Conservation (phyloP, 2,329 filamentous ascomycete genomes). For the Claviceps capensis region DNA sequence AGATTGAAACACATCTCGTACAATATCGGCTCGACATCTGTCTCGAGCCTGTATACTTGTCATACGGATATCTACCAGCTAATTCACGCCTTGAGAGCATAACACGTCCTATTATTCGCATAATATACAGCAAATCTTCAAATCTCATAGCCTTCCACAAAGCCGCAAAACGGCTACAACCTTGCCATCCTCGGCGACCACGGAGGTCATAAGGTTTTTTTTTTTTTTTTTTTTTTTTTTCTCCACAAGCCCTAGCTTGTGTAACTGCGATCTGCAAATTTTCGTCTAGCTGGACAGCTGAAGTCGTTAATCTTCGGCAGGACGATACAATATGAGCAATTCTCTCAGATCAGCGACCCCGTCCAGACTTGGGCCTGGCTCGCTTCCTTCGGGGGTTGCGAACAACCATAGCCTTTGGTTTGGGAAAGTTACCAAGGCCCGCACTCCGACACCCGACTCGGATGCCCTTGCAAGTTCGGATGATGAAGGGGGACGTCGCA, state of each 20-base stretch:
- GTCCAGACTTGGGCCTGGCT: constrained; percentile 36
- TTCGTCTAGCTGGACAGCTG: not conserved
- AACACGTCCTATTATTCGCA: no score
- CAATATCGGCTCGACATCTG: not conserved
- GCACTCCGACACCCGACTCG: constrained; percentile 83
- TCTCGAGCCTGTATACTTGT: not conserved
- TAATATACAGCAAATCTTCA: not conserved
- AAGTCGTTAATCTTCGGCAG: not conserved
- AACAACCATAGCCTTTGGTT: constrained; percentile 52
- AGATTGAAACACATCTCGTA: not conserved
- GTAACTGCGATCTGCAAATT: not conserved
- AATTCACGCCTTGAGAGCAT: constrained; percentile 9
- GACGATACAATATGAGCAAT: constrained; percentile 31
- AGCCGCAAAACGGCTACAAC: not conserved
- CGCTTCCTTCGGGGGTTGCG: constrained; percentile 31
- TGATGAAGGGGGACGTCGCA: constrained; percentile 65
- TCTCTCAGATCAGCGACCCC: constrained; percentile 34
- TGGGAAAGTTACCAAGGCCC: constrained; percentile 59
- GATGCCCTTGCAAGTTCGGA: constrained; percentile 90
- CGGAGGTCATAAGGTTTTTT: no score
- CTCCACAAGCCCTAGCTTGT: not conserved
- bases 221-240: not conserved
- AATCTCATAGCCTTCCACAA: not conserved
- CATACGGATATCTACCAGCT: not conserved
- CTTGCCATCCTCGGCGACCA: not conserved